These are phyloP conservation scores for Scheffersomyces spartinae DNA, from an alignment of 805 yeast genomes.

Conservation along the genomic window DNA sequence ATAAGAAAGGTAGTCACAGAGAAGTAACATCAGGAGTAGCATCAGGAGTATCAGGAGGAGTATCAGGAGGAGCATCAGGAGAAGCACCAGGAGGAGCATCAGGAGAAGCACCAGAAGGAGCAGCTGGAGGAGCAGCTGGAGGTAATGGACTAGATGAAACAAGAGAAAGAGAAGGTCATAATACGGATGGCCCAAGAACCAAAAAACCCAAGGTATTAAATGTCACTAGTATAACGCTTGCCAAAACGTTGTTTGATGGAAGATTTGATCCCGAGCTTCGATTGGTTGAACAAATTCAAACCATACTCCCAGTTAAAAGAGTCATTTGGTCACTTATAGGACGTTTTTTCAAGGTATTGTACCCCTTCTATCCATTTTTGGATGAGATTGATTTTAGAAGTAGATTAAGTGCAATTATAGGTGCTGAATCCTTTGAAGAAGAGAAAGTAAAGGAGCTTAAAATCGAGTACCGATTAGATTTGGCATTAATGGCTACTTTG, in stretches of 20 bases:
- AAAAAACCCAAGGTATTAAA: neutral
- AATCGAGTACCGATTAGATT: conserved; percentile 19
- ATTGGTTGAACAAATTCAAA: conserved; percentile 21
- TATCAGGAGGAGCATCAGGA: too few relatives aligned
- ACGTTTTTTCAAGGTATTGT: conserved; percentile 30
- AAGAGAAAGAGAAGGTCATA: neutral
- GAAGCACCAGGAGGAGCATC: too few relatives aligned
- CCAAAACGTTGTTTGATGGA: conserved; percentile 4
- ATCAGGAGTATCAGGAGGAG: too few relatives aligned
- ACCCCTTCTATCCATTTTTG: conserved; percentile 38
- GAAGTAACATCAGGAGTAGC: too few relatives aligned
- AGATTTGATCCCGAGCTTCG: conserved; percentile 16
- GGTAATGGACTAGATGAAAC: too few relatives aligned
- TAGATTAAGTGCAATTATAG: conserved; percentile 20
- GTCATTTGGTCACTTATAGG: conserved; percentile 30
- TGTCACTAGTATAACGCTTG: conserved; percentile 2
- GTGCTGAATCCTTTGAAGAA: conserved; percentile 15
- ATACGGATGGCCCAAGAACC: neutral
- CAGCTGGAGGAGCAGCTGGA: too few relatives aligned
- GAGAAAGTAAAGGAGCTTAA: conserved; percentile 11
- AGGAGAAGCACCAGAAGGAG: too few relatives aligned
- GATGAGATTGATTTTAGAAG: conserved; percentile 25
- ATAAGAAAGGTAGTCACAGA: too few relatives aligned
- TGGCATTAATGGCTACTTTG: conserved; percentile 21
- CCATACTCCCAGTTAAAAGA: conserved; percentile 24